Evolutionary conservation across 2,329 filamentous ascomycete species (phyloP), one percentile per base, ranked within the genome.

Genomic region (Fusarium coicis): DNA sequence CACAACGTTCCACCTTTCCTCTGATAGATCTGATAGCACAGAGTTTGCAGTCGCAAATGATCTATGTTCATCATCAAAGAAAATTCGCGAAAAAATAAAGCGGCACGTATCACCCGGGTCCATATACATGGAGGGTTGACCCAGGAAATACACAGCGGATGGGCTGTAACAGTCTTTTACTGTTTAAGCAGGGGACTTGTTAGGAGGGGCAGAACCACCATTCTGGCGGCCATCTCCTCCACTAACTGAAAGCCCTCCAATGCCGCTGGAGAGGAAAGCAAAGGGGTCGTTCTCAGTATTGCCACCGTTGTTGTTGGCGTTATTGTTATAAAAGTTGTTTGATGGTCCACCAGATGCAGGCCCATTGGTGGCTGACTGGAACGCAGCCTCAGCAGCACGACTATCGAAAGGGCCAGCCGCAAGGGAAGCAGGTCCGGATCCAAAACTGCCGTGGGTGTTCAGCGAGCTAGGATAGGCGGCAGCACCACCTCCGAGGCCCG

Each of bases 301-400:
- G 69, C 91, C 86, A 76, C 91, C 87, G 70, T 82, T 85, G 80
- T 92, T 92, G 78, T 92, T 93, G 79, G 90, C 90, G 78, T 92
- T 93, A 63, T 73, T 81, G 70, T 77, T 80, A 70, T 85, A 84
- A 59, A 83, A 85, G 76, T 84, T 84, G 84, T 82, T 82, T 46
- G 92, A 91, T 39, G 92, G 91, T 44, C 93, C 93, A 68, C 92
- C 92, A 49, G 93, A 93, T 21, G 92, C 91, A 26, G 92, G 92
- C 63, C 93, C 93, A 76, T 96, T 96, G 76, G 92, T 92, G 43
- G 94, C 95, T 44, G 93, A 93, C 80, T 94, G 93, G 87, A 99
- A 99, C 32, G 96, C 96, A 68, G 95, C 95, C 85, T 98, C 96
- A 21, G 96, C 94, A 71, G 94, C 93, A 72, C 95, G 93, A 85